Percentiles rank a stretch among this genome's conserved stretches.
These are phyloP conservation scores for Psilocybe cyanescens DNA, from an alignment of 768 basidiomycete genomes.

Conservation along the genomic window DNA sequence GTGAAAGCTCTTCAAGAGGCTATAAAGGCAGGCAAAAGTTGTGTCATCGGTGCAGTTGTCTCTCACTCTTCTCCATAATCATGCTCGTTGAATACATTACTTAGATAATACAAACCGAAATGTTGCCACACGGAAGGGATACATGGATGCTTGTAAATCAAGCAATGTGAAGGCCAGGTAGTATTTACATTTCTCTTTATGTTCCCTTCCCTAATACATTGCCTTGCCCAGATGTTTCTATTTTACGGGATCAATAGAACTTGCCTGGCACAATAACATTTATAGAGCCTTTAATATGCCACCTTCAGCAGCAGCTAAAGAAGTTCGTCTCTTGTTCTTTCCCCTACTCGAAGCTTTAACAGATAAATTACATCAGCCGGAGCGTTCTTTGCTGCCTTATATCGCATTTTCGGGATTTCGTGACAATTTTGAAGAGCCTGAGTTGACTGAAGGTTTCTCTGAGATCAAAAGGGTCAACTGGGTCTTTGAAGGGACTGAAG, in stretches of 20 bases:
- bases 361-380: conserved; percentile 34
- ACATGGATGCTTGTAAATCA: conserved; percentile 68
- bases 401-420: conserved; percentile 61
- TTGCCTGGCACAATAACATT: conserved; percentile 93
- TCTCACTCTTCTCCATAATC: neutral
- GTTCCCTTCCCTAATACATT: neutral
- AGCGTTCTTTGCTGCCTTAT: conserved; percentile 61
- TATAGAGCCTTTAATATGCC: conserved; percentile 78
- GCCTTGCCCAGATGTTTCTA: conserved; percentile 60
- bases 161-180: conserved; percentile 61
- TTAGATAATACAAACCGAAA: conserved; percentile 95
- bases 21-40: conserved; percentile 59
- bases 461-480: conserved; percentile 82
- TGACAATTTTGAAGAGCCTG: conserved; percentile 69
- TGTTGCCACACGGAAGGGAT: conserved; percentile 64
- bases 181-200: conserved; percentile 2
- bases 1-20: conserved; percentile 62
- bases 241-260: conserved; percentile 76
- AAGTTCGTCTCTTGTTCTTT: conserved; percentile 35
- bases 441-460: conserved; percentile 69
- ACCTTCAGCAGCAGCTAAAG: conserved; percentile 40
- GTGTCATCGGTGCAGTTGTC: conserved; percentile 69
- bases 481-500: conserved; percentile 76
- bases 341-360: neutral
- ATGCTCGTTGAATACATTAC: neutral